Conservation (phyloP, 192 early-diverging fungal genomes). For the Powellomyces hirtus region DNA sequence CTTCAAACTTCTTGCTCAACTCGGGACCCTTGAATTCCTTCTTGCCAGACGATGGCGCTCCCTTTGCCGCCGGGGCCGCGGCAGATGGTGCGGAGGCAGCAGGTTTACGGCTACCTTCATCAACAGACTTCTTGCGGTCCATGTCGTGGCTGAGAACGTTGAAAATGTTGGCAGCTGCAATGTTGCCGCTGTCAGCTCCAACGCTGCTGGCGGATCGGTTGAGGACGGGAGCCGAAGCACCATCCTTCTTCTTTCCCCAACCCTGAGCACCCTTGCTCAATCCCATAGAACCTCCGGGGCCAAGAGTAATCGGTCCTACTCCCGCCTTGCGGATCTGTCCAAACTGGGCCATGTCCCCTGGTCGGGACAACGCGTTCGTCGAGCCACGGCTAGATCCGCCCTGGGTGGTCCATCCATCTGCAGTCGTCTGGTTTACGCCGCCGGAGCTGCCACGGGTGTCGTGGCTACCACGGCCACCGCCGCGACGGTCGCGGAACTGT, state of each 20-base stretch:
- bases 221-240: conserved; percentile 40
- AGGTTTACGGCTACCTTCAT: conserved; percentile 22
- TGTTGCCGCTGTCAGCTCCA: conserved; percentile 37
- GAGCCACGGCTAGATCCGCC: conserved; percentile 43
- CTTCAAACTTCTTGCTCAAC: conserved; percentile 52
- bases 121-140: conserved; percentile 35
- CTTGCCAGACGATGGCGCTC: conserved; percentile 11
- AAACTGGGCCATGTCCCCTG: conserved; percentile 74
- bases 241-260: conserved; percentile 50
- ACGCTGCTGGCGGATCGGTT: conserved; percentile 43
- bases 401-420: conserved; percentile 66
- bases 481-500: conserved; percentile 52
- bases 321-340: conserved; percentile 67
- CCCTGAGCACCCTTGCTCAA: conserved; percentile 41
- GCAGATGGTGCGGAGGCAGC: background rate
- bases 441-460: conserved; percentile 35
- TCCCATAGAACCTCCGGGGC: conserved; percentile 51
- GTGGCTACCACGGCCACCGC: conserved; percentile 52
- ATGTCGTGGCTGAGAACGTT: conserved; percentile 1
- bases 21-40: conserved; percentile 23
- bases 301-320: conserved; percentile 44
- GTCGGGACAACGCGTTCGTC: conserved; percentile 43
- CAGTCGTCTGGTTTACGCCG: conserved; percentile 43
- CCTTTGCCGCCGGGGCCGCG: background rate
- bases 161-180: conserved; percentile 12